Conservation (phyloP, 495 filamentous ascomycete species). For the Glarea lozoyensis region DNA sequence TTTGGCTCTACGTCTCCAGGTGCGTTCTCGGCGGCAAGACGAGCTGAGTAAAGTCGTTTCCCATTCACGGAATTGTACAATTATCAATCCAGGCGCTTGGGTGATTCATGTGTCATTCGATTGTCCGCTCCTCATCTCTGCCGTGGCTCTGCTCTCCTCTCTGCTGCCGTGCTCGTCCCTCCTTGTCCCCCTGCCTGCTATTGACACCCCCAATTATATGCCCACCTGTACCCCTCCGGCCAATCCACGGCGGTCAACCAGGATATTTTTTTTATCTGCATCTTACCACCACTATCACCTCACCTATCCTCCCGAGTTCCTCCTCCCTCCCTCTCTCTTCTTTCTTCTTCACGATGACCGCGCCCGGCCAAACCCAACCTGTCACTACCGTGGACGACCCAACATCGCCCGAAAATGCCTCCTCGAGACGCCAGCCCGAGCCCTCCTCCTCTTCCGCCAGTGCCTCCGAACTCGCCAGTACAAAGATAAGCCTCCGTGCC, state of each 20-base stretch:
- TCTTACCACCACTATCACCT: conserved; percentile 12
- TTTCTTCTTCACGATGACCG: conserved; percentile 52
- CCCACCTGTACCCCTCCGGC: background rate
- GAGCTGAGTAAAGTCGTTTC: no score
- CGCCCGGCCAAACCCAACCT: conserved; percentile 33
- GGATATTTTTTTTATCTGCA: conserved; percentile 19
- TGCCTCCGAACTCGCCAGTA: conserved; percentile 84
- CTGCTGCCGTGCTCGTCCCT: background rate
- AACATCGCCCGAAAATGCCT: conserved; percentile 13
- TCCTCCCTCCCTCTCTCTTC: conserved; percentile 24
- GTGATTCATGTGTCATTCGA: no score
- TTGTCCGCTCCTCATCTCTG: no score
- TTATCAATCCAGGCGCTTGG: no score
- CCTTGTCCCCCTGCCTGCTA: background rate
- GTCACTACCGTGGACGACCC: conserved; percentile 5
- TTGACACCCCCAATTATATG: background rate
- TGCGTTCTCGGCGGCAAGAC: no score
- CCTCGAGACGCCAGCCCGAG: conserved; percentile 39
- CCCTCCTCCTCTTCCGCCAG: conserved; percentile 56
- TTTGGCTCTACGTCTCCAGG: no score
- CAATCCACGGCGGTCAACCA: background rate
- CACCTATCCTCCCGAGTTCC: conserved; percentile 17
- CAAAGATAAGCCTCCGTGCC: conserved; percentile 63
- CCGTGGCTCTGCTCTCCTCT: background rate
- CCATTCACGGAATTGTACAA: no score